phyloP scores from a whole-genome alignment of 2,329 filamentous ascomycete species.

The Trichoderma harzianum region DNA sequence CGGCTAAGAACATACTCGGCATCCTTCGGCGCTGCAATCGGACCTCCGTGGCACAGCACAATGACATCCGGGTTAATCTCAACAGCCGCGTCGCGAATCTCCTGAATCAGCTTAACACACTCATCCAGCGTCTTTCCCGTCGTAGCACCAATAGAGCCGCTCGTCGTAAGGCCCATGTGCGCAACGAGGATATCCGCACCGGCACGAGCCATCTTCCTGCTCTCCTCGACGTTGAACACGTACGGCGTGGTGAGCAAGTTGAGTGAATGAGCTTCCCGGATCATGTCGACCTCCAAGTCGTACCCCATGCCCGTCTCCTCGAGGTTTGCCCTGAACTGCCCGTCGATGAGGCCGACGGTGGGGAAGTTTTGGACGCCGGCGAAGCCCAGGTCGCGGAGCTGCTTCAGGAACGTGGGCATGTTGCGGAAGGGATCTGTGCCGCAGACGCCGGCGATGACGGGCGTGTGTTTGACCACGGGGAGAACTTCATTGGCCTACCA shows the following conservation, averaged over 20 bases:
- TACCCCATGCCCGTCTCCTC: slow-evolving; percentile 73
- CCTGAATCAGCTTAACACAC: slow-evolving; percentile 59
- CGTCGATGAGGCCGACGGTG: slow-evolving; percentile 68
- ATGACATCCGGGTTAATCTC: slow-evolving; percentile 57
- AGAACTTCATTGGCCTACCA: slow-evolving; percentile 60
- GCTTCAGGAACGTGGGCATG: slow-evolving; percentile 56
- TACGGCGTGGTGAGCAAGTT: slow-evolving; percentile 67
- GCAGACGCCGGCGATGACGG: slow-evolving; percentile 68
- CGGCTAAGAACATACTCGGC: slow-evolving; percentile 59
- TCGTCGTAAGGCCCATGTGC: slow-evolving; percentile 66
- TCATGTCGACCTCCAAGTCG: slow-evolving; percentile 63
- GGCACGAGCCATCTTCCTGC: slow-evolving; percentile 57
- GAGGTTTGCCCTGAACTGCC: slow-evolving; percentile 61
- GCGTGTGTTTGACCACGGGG: slow-evolving; percentile 59
- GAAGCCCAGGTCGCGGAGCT: slow-evolving; percentile 62
- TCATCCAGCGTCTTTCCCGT: slow-evolving; percentile 61
- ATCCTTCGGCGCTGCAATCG: slow-evolving; percentile 62
- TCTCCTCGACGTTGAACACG: slow-evolving; percentile 62
- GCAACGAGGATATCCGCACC: slow-evolving; percentile 67
- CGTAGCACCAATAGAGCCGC: slow-evolving; percentile 61
- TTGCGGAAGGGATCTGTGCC: slow-evolving; percentile 66
- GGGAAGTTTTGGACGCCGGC: slow-evolving; percentile 72
- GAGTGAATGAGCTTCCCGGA: slow-evolving; percentile 55
- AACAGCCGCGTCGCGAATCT: slow-evolving; percentile 59
- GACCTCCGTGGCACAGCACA: slow-evolving; percentile 67